Evolutionary conservation across 129 eudicot species (phyloP), one percentile per base, ranked within the genome.

Genomic region (Lactuca saligna): DNA sequence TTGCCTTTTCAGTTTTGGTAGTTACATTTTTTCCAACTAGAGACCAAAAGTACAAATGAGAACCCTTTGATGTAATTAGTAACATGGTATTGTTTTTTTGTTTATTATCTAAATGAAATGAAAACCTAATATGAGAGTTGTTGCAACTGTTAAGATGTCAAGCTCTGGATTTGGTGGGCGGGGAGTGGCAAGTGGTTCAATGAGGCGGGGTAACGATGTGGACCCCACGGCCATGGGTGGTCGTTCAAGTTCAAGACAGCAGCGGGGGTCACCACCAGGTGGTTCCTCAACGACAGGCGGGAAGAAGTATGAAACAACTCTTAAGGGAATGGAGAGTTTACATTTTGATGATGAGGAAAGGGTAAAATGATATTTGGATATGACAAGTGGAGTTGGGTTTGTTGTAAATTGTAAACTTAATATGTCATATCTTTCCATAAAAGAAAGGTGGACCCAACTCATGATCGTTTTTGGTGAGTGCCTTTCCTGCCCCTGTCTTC

Each of bases 281-380:
- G 77, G 83, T 54, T 80, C 97, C n/a, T 83, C 89, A 0, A 38
- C 89, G 0, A 38, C 95, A 50, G 69, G 62, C 38, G 44, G 75
- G 50, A 75, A 67, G 78, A 91, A 84, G 61, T 88, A 85, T 41
- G 98, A 92, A 61, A 70, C 96, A 25, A 71, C 98, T 15, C 80
- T 88, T 13, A 92, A 82, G 71, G 98, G 96, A 9, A 92, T 92
- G 17, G 89, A 84, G 76, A 65, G 79, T 66, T 81, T 92, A 71
- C 82, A 73, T 72, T 86, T 92, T 54, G 95, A 92, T 35, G 95
- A 88, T 44, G 84, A 84, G 57, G 90, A 84, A 39, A 82, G 82
- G 86, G 82, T 59, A 46, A 73, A 75, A 38, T 46, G 51, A 68
- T 64, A 63, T n/a, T n/a, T 25, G 10, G 16, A 14, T 42, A 8